Base-by-base conservation (phyloP, 768 basidiomycete species). In the Suillus discolor region DNA sequence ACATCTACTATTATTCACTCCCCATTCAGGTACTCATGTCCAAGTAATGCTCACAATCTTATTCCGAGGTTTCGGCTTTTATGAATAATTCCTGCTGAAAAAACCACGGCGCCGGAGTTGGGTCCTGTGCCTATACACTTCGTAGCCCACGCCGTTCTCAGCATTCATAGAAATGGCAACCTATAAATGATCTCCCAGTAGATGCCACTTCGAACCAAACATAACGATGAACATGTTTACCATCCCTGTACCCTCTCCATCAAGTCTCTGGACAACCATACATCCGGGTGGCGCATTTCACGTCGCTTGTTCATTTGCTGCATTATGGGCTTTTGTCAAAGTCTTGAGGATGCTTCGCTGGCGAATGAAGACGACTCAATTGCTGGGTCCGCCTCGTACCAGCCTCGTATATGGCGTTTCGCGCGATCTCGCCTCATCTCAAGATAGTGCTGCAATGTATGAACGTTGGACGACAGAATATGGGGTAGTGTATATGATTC, bases 381-480 rank as follows among this genome's bases (percentile, higher is more conserved):
- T 74, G 1, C 42, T 45, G 28, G 73, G 73, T 8, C 73, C 73
- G n/a, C 67, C 69, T 3, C 68, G 65, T 15, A 45, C 60, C 18
- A 68, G 67, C 31, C 63, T 72, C 23, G 15, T 71, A 16, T 75
- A 65, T 11, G 74, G 72, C 3, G 65, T 71, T 2, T 65, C 64
- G 7, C 66, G 64, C 25, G 63, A 57, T 11, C 44, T 67, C 15
- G 11, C 57, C n/a, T 15, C 54, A 7, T 61, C 68, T 0, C 45
- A 54, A 0, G 65, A 70, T 23, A 3, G 65, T 0, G 71, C 68
- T 0, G 42, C 65, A 18, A 12, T 69, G 1, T 73, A 73, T 12
- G 74, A 75, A 62, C 41, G 51, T 0, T 74, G 74, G 72, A 71
- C 72, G 0, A 49, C 64, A 15, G 68, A 69, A 28, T 74, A 69